Base-by-base conservation (phyloP, 2,329 filamentous ascomycete genomes). In the Scleromitrula shiraiana region DNA sequence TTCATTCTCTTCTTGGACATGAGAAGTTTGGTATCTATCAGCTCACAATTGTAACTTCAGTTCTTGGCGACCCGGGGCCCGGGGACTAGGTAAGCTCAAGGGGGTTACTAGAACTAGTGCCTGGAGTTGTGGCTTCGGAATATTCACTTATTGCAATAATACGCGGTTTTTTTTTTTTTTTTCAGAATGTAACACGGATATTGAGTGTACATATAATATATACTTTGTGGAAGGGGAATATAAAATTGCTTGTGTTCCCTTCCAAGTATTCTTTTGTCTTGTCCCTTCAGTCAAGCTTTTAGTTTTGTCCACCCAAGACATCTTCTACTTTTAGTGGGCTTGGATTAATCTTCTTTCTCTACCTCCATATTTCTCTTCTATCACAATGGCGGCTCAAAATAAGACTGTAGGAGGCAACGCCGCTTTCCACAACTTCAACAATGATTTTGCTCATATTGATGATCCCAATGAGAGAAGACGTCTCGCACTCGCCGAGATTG, bases 401-500 rank as follows among this genome's bases (percentile, higher is more conserved):
- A 59, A 54, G 52, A 85, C 81, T 2, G 61, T 71, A 0, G 82
- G 82, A 51, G 82, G 82, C 57, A 85, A 86, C 60, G 73, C 74
- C 52, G 83, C 83, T 52, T 86, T 83, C 69, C 81, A 83, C 70
- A 88, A 88, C 70, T 88, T 83, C 67, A 76, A 88, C 70, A 86
- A 86, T 62, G 81, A 86, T 65, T 86, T 83, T 54, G 73, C 74
- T 41, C 77, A 70, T 49, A 64, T 83, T 57, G 70, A 77, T 52
- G 84, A 91, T 63, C 78, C 84, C 54, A 88, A 88, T 55, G 85
- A 91, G 72, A 82, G 86, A 46, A 78, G 87, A 56, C 80, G 86
- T 53, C 78, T 88, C 24, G 87, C 87, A 29, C 82, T 93, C 43
- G 83, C 85, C 27, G 83, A 90, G 67, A 84, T 91, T 56, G 86